Base-by-base conservation (phyloP, 805 yeast genomes). In the Blastobotrys parvus region DNA sequence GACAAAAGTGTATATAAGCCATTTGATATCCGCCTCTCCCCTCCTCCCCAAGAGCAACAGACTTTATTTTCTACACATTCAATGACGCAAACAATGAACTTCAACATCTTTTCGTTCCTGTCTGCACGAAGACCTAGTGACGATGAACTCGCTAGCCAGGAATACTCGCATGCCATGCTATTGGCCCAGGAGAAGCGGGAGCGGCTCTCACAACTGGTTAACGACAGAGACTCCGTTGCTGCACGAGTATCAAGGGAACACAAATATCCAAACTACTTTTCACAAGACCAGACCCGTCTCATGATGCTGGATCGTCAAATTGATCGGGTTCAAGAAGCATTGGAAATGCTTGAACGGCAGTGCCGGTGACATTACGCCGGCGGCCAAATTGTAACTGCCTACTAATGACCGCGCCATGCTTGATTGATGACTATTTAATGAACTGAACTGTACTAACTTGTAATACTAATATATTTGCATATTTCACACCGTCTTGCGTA, bases 221-320 rank as follows among this genome's bases (percentile, higher is more conserved):
- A 13, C 20, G 41, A 25, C 22, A 33, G 34, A 6, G 32, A 17
- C 13, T 7, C 21, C 8, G 41, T 38, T 19, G 31, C 30, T 10
- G 32, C 18, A 27, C 33, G 41, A 20, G 41, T 38, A 7, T 27
- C 21, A 13, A 23, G 16, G 41, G 41, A 38, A 18, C 41, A 38
- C 34, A 23, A 27, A 29, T 38, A 38, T 38, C 21, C 41, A 18
- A 38, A 38, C 34, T 38, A 38, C 41, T 38, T 23, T 29, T 38
- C 41, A 4, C 41, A 23, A n/a, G 41, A 38, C 23, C 41, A 38
- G 34, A 38, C 41, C 6, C 33, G 34, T 4, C 41, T 38, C 4
- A 27, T 38, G 34, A 38, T 38, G 41, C 21, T 38, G 15, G 31
- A 38, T 29, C 33, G 41, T 7, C 41, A 38, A 19, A 25, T 38